Evolutionary conservation across 1,139 yeast genomes (phyloP).

Genomic region (Dujonia santamariae): DNA sequence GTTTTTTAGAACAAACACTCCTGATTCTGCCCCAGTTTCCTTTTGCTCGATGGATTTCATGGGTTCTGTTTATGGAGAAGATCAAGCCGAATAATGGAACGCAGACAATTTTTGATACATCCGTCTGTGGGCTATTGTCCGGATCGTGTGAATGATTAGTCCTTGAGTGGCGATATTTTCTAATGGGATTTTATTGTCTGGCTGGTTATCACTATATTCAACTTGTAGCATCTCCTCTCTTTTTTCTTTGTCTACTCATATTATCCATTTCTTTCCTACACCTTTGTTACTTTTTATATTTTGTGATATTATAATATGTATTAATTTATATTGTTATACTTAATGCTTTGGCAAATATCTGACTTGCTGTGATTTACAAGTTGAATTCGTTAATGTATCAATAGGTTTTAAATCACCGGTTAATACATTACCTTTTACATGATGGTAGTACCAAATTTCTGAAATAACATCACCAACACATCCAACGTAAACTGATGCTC

Average conservation of each 20-base stretch:
- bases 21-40: slow-evolving; percentile 73
- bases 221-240: neutral
- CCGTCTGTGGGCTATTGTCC: slow-evolving; percentile 26
- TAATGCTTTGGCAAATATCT: slow-evolving; percentile 32
- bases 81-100: slow-evolving; percentile 46
- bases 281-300: neutral
- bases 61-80: slow-evolving; percentile 74
- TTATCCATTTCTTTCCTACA: no score
- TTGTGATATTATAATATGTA: neutral
- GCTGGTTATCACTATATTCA: slow-evolving; percentile 24
- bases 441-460: slow-evolving; percentile 40
- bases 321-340: neutral
- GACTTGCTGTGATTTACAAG: slow-evolving; percentile 25
- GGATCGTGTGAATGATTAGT: slow-evolving; percentile 41
- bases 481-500: slow-evolving; percentile 32
- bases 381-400: slow-evolving; percentile 21
- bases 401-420: slow-evolving; percentile 32
- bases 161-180: slow-evolving; percentile 20
- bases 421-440: slow-evolving; percentile 33
- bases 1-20: slow-evolving; percentile 46
- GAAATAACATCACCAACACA: slow-evolving; percentile 30
- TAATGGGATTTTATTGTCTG: slow-evolving; percentile 12
- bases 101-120: slow-evolving; percentile 38
- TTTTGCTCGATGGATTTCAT: slow-evolving; percentile 42
- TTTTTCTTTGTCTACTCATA: slow-evolving; percentile 1